Evolutionary conservation across 177 flowering plant species (phyloP), one percentile per base, ranked within the genome.

Genomic region (Vitis hybrid): DNA sequence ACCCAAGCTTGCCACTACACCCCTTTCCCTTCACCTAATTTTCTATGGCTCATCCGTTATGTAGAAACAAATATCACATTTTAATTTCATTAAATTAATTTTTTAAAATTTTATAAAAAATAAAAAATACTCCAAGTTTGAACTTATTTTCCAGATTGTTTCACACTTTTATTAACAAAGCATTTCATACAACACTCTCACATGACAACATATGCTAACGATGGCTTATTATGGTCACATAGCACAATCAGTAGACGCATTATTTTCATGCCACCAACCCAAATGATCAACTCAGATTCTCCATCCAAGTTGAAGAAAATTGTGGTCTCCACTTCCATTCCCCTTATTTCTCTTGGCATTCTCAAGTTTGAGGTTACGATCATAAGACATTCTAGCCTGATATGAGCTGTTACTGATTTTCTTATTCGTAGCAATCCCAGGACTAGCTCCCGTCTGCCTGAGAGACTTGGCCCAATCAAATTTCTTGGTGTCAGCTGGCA

Each of bases 401-500:
- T 19, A 12, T 15, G 55, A 18, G 18, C 12, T 51, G 50, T 60
- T 72, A 22, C 10, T 8, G n/a, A 31, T 67, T 56, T 60, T 51
- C 63, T 65, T 73, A 19, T 61, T 61, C 4, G 29, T 51, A 3
- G 1, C 39, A 20, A 26, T 16, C 45, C 45, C 56, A 61, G 55
- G 29, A 59, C 50, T n/a, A n/a, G 71, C 13, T n/a, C 65, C 70
- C 45, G 61, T 57, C 2, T 88, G 78, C 61, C 90, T 67, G 20
- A 86, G 83, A 63, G 83, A 78, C 53, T 59, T 79, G 1, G 50
- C 78, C 97, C 89, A 86, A 52, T 85, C 83, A 50, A 88, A 82
- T 68, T 82, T 81, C 72, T 76, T 84, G 1, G 39, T 34, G 34
- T 49, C 56, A 1, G 3, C n/a, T 0, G 2, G 70, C 2, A n/a